phyloP scores from a whole-genome alignment of 257 asterid genomes.

The Nicotiana benthamiana region DNA sequence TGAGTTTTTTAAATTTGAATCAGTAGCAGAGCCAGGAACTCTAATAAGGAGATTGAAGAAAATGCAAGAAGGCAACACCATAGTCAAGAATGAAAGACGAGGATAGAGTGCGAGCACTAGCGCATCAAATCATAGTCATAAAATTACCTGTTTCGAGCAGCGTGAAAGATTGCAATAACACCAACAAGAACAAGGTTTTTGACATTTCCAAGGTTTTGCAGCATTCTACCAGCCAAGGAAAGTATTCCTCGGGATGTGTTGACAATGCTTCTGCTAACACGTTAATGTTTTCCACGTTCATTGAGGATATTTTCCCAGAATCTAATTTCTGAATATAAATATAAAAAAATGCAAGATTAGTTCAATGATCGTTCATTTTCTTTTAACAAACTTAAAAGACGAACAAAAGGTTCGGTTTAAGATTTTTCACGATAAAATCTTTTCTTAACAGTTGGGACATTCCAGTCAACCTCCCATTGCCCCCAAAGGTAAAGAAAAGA shows the following conservation, averaged over 20 bases:
- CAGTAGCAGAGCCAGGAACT: background rate
- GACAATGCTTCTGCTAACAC: slow-evolving; percentile 48
- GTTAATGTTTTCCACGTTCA: slow-evolving; percentile 51
- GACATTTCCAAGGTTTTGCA: slow-evolving; percentile 54
- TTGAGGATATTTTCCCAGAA: slow-evolving; percentile 26
- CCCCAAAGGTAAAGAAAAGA: background rate
- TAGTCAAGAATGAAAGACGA: background rate
- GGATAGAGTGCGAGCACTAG: background rate
- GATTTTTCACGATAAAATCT: background rate
- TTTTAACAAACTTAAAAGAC: background rate
- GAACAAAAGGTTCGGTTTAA: background rate
- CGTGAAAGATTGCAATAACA: slow-evolving; percentile 55
- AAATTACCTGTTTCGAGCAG: slow-evolving; percentile 49
- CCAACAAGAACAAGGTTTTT: slow-evolving; percentile 53
- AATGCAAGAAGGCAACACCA: background rate
- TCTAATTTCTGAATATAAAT: slow-evolving; percentile 52
- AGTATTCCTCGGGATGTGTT: slow-evolving; percentile 34
- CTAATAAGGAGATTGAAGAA: background rate
- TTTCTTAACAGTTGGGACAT: background rate
- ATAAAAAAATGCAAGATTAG: background rate
- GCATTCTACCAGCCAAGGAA: slow-evolving; percentile 70
- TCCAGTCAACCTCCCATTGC: background rate
- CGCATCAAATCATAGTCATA: background rate
- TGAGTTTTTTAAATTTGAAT: background rate
- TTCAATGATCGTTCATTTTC: background rate